phyloP scores from a whole-genome alignment of 805 yeast genomes.

The Alloascoidea africana region DNA sequence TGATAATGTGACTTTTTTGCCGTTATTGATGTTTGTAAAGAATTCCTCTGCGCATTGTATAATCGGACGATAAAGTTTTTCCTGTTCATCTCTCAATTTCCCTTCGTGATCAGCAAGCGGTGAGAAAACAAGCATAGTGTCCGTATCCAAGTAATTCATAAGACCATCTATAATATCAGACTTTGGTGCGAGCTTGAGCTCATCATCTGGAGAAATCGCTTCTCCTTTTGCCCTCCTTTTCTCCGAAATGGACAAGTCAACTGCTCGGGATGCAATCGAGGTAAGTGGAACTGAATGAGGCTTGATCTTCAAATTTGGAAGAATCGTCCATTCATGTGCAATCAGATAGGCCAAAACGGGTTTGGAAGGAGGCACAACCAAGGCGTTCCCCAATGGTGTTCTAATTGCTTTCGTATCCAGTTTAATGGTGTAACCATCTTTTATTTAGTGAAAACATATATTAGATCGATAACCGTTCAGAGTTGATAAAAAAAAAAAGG shows the following conservation, averaged over 20 bases:
- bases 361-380: conserved; percentile 47
- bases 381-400: conserved; percentile 68
- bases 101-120: conserved; percentile 78
- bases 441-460: conserved; percentile 14
- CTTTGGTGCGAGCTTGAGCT: conserved; percentile 4
- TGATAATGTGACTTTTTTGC: background rate
- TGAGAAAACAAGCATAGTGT: conserved; percentile 77
- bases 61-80: conserved; percentile 60
- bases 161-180: conserved; percentile 42
- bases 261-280: conserved; percentile 71
- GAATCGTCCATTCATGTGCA: conserved; percentile 75
- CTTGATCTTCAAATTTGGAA: conserved; percentile 53
- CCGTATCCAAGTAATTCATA: conserved; percentile 83
- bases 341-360: conserved; percentile 55
- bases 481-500: background rate
- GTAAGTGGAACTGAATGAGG: conserved; percentile 79
- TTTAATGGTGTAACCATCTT: conserved; percentile 32
- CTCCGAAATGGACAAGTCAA: conserved; percentile 45
- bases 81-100: conserved; percentile 62
- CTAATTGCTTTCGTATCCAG: conserved; percentile 64
- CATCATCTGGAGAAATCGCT: conserved; percentile 16
- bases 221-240: conserved; percentile 20
- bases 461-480: conserved; percentile 5
- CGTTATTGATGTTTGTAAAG: conserved; percentile 26
- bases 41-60: conserved; percentile 50